Evolutionary conservation across 176 grass and related monocot species (phyloP), one percentile per base, ranked within the genome.

Genomic region (Carex pumila): DNA sequence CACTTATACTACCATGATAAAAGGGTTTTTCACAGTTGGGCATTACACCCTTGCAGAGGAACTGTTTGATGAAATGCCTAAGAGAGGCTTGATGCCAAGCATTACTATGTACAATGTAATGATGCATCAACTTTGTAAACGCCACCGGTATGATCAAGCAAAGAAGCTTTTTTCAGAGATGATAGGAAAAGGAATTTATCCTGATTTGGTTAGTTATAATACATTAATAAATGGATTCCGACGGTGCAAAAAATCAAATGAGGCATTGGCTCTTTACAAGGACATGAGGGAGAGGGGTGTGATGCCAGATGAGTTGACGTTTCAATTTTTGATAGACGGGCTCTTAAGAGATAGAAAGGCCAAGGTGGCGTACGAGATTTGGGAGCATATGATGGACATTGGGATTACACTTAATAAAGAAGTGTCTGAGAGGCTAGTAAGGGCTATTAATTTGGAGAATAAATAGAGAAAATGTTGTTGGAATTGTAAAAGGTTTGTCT

Each of bases 321-420:
- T 72, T 65, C 82, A 62, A 19, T 75, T 87, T 84, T 53, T 90
- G 72, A 84, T 90, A 62, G 81, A 64, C 36, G 81, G 85, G 37
- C 81, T 90, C 76, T 29, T 90, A 67, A 84, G 83, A 78, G 81
- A 74, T n/a, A 36, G 88, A 80, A 87, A 81, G 55, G 36, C 60
- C 61, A 67, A 63, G 32, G 47, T 80, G 41, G 88, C 88, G 3
- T 87, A 70, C 32, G 83, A 52, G 61, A 90, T 90, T 70, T 87
- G 85, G 88, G 88, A 90, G 63, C 80, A 90, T 71, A 90, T 90
- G 88, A 90, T 90, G 88, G 88, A 87, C 34, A 80, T 56, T 21
- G 88, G 88, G 10, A 71, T 87, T 36, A 84, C 72, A 56, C 88
- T 90, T 74, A 72, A 86, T 14, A 84, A 50, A 84, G 55, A 69